Conservation (phyloP, 352 stramenopile species). For the Phytophthora rubi region DNA sequence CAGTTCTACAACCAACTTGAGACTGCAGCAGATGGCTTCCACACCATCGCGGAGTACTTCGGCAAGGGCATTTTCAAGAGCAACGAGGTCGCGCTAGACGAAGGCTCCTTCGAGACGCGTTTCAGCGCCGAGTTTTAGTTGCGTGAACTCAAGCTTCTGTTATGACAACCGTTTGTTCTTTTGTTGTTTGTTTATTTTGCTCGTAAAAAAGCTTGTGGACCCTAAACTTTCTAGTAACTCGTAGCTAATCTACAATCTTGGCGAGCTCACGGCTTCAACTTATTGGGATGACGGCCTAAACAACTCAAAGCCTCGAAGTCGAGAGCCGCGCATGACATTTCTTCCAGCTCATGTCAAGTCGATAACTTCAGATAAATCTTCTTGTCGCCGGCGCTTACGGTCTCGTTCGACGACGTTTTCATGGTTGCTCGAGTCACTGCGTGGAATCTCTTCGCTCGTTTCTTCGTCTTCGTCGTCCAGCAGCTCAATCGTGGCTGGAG, state of each 20-base stretch:
- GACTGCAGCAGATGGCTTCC: constrained; percentile 87
- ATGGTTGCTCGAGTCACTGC: background rate
- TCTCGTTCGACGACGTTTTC: background rate
- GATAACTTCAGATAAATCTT: constrained; percentile 25
- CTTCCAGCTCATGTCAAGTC: constrained; percentile 31
- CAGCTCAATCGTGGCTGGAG: constrained; percentile 18
- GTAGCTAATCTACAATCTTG: background rate
- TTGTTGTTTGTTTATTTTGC: constrained; percentile 22
- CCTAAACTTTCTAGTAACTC: background rate
- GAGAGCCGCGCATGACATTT: background rate
- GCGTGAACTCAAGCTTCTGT: background rate
- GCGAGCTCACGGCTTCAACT: background rate
- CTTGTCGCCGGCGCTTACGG: constrained; percentile 24
- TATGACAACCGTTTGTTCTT: background rate
- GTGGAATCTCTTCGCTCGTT: background rate
- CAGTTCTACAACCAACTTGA: constrained; percentile 94
- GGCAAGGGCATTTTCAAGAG: constrained; percentile 93
- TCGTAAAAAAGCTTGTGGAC: constrained; percentile 12
- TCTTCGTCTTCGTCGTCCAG: constrained; percentile 22
- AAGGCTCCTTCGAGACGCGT: constrained; percentile 71
- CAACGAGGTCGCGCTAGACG: constrained; percentile 68
- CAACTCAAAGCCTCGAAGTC: background rate
- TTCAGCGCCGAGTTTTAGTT: constrained; percentile 88
- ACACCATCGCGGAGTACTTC: constrained; percentile 93
- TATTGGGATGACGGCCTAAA: too few species aligned